Evolutionary conservation across 768 basidiomycete species (phyloP), one percentile per base, ranked within the genome.

Genomic region (Kondoa subrosea): DNA sequence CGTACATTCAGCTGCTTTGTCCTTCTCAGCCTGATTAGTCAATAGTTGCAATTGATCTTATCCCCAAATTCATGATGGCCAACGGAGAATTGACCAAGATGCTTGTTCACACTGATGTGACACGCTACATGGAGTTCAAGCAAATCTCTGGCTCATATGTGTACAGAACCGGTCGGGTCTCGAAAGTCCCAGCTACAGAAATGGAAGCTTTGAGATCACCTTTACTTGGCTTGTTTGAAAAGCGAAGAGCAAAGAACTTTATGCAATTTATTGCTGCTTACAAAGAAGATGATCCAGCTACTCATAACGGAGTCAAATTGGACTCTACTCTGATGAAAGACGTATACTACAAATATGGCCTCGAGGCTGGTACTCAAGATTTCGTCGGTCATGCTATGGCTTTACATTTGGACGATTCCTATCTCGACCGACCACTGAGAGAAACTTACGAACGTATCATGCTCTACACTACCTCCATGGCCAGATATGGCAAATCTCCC

Each of bases 311-410:
- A 89, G 33, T 97, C 74, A 78, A 96, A 76, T 83, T 97, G 61
- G 91, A 97, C 77, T 87, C 77, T 77, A 86, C 91, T 74, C 86
- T 83, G 72, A 99, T 99, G 95, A 88, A 86, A 78, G 82, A 84
- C 27, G 88, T 99, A 4, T 99, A 97, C 77, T 86, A 88, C 80
- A 93, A 95, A 77, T 99, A 97, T 75, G 92, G 93, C 26, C 81
- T 99, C 57, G 95, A 97, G 78, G 82, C 89, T 69, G 95, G 93
- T 50, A 97, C 95, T 60, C 92, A 96, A 77, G 95, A 99, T 79
- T 99, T 99, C 78, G 86, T 99, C 76, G 95, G 95, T 31, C 95
- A 99, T 75, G 91, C 95, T 66, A 96, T 99, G 95, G 95, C 93
- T 1, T 84, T 99, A 60, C 91, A 96, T 80, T 82, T 96, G 50